Conservation (phyloP, 176 grass and related monocot genomes). For the Oryza coarctata region DNA sequence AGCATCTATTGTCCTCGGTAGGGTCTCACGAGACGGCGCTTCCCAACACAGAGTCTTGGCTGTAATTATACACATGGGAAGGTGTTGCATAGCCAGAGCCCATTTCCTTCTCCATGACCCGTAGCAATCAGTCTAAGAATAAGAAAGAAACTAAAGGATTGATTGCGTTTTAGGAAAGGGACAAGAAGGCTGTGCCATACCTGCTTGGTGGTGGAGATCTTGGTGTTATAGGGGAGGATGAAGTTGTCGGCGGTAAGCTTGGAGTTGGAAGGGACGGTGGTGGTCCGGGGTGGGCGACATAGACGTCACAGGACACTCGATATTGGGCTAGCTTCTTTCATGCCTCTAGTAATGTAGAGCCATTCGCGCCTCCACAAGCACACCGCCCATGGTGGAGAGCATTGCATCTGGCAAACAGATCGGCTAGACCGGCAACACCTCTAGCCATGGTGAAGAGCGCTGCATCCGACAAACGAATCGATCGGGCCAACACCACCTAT, state of each 20-base stretch:
- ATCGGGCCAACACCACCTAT: too few relatives aligned
- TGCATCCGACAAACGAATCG: too few relatives aligned
- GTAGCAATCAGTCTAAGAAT: constrained; percentile 41
- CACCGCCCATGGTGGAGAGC: too few relatives aligned
- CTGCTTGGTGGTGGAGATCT: constrained; percentile 83
- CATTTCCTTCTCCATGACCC: constrained; percentile 17
- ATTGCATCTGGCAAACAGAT: too few relatives aligned
- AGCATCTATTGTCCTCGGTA: constrained; percentile 52
- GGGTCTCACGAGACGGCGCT: constrained; percentile 49
- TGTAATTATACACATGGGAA: constrained; percentile 33
- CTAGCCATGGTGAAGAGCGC: too few relatives aligned
- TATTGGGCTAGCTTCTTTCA: constrained; percentile 63
- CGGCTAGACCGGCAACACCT: too few relatives aligned
- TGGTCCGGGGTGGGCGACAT: constrained; percentile 51
- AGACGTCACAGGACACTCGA: constrained; percentile 64
- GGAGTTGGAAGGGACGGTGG: constrained; percentile 57
- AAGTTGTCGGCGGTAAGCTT: constrained; percentile 64
- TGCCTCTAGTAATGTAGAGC: too few relatives aligned
- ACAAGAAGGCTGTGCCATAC: constrained; percentile 2
- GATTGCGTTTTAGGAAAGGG: not conserved
- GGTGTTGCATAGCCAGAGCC: constrained; percentile 8
- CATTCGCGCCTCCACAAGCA: too few relatives aligned
- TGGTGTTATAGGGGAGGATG: constrained; percentile 79
- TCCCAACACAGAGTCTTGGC: constrained; percentile 47
- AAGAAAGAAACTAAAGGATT: not conserved